These are phyloP conservation scores for Cnidoscolus chayamansa DNA, from an alignment of 441 rosid genomes.

Conservation along the genomic window DNA sequence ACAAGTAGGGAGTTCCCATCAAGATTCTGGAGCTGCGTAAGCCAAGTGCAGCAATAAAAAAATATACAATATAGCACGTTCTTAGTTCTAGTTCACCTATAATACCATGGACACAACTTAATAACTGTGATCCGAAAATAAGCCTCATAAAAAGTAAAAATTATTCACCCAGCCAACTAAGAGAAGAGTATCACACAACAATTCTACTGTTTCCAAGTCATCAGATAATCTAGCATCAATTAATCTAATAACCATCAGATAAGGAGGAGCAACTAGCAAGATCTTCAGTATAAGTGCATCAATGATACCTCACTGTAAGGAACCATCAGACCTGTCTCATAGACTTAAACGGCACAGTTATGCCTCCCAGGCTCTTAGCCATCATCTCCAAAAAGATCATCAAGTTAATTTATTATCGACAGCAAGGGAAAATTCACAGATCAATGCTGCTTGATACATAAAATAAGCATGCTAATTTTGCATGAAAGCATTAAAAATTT, in stretches of 20 bases:
- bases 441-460: background rate
- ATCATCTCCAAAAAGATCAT: background rate
- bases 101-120: background rate
- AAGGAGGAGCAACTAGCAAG: background rate
- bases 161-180: background rate
- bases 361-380: background rate
- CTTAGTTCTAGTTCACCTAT: background rate
- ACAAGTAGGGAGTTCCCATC: conserved; percentile 7
- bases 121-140: background rate
- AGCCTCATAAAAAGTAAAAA: background rate
- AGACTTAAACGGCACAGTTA: background rate
- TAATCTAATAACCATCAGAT: background rate
- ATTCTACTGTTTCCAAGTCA: background rate
- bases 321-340: background rate
- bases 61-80: background rate
- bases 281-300: too few relatives aligned
- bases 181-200: background rate
- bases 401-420: background rate
- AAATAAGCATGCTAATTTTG: background rate
- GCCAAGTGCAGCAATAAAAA: background rate
- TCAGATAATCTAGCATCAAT: background rate
- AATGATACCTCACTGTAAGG: background rate
- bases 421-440: background rate
- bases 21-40: background rate
- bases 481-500: background rate